Base-by-base conservation (phyloP, 1,139 yeast species). In the Taphrina confusa region DNA sequence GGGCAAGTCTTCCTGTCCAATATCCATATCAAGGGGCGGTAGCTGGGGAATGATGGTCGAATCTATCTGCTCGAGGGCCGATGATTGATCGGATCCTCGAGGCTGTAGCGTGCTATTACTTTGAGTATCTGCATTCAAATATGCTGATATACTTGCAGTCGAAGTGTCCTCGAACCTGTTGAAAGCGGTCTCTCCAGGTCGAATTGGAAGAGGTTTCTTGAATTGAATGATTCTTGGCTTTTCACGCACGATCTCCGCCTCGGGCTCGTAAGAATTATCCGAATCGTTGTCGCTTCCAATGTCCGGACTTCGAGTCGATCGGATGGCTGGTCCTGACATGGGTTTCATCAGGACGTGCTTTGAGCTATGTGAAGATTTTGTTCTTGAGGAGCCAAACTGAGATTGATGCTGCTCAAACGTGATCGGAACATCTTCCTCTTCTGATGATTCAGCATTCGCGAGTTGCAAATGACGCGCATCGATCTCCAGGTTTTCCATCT, bases 401-500 rank as follows among this genome's bases (percentile, higher is more conserved):
- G 23, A 9, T n/a, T 4, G 28, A 6, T 27, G 9, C 11, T 28
- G 22, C 12, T 47, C 36, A 18, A 47, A 12, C 1, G 42, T 20
- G 4, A 33, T 11, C 20, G 23, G n/a, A 4, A 9, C 16, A 12
- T 36, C 46, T 25, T 50, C 56, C 6, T 50, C 56, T 9, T 25
- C 40, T n/a, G 39, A 27, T 4, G 45, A 37, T 14, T 50, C 46
- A 4, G 46, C 56, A 39, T 37, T 37, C 12, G 27, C 28, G 16
- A 37, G n/a, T 27, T 50, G 56, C 28, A 50, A 16, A 37, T 50
- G 46, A 8, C 56, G 33, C 16, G 56, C 56, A 37, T 50, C 56
- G 37, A 37, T 23, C 36, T 50, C 37, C 18, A 50, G 37, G 20
- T 25, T 37, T 23, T 39, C 57, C 60, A 56, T 62, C 70, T 85